A percentile compares a stretch with the other conserved stretches of the same genome.
phyloP scores from a whole-genome alignment of 1,139 yeast species.

The Yamadazyma conglobata region DNA sequence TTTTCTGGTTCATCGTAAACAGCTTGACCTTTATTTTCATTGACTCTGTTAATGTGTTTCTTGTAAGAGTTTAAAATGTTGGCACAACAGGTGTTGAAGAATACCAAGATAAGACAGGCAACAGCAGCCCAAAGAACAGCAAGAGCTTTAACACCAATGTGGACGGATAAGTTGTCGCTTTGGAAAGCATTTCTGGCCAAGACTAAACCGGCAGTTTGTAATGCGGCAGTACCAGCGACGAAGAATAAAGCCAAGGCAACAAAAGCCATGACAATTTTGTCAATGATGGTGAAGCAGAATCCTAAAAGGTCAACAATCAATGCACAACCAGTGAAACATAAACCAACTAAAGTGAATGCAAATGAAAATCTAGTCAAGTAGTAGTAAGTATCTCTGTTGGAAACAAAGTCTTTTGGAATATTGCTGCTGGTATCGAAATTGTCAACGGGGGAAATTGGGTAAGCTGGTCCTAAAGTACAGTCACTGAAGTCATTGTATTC shows the following conservation, averaged over 20 bases:
- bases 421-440: slow-evolving; percentile 52
- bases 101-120: slow-evolving; percentile 48
- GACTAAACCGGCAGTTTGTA: slow-evolving; percentile 66
- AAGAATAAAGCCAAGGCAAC: slow-evolving; percentile 51
- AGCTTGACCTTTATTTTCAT: slow-evolving; percentile 17
- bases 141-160: slow-evolving; percentile 54
- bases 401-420: slow-evolving; percentile 54
- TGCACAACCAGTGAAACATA: slow-evolving; percentile 49
- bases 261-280: slow-evolving; percentile 53
- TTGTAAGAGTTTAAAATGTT: slow-evolving; percentile 46
- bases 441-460: slow-evolving; percentile 69
- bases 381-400: slow-evolving; percentile 57
- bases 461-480: slow-evolving; percentile 49
- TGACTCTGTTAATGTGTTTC: slow-evolving; percentile 40
- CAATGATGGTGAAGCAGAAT: slow-evolving; percentile 46
- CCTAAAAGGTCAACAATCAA: slow-evolving; percentile 40
- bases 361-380: slow-evolving; percentile 70
- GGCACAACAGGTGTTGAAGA: slow-evolving; percentile 54
- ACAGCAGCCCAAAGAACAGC: slow-evolving; percentile 73
- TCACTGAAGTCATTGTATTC: slow-evolving; percentile 42
- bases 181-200: slow-evolving; percentile 63
- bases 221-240: slow-evolving; percentile 56
- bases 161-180: slow-evolving; percentile 37
- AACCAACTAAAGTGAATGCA: slow-evolving; percentile 59
- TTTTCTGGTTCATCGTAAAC: slow-evolving; percentile 18